Evolutionary conservation across 805 yeast genomes (phyloP).

Genomic region (Candida chauliodis): DNA sequence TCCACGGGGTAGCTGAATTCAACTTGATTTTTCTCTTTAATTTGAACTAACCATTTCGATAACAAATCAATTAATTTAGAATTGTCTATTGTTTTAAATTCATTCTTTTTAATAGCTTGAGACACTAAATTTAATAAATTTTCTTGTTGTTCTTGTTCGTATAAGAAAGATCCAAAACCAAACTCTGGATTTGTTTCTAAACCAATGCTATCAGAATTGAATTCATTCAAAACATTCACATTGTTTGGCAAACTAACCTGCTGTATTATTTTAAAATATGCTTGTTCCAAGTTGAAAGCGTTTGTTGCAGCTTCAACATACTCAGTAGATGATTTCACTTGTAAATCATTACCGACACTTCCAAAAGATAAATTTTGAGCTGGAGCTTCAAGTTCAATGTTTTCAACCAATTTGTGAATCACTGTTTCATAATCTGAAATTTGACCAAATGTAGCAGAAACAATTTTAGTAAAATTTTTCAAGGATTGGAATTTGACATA

Average conservation of each 20-base stretch:
- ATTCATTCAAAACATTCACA: slow-evolving; percentile 61
- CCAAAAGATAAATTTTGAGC: slow-evolving; percentile 65
- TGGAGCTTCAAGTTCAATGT: slow-evolving; percentile 52
- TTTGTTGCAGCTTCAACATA: slow-evolving; percentile 37
- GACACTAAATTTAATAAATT: slow-evolving; percentile 45
- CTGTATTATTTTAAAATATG: slow-evolving; percentile 69
- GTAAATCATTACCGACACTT: slow-evolving; percentile 24
- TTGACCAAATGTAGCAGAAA: slow-evolving; percentile 55
- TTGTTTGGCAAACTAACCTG: slow-evolving; percentile 58
- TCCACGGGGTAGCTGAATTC: slow-evolving; percentile 21
- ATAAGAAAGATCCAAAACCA: slow-evolving; percentile 77
- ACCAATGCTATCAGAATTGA: slow-evolving; percentile 42
- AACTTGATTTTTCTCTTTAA: slow-evolving; percentile 31
- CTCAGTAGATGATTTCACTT: slow-evolving; percentile 26
- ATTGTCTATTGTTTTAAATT: slow-evolving; percentile 42
- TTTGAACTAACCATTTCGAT: slow-evolving; percentile 66
- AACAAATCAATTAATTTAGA: slow-evolving; percentile 51
- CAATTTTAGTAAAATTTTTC: slow-evolving; percentile 46
- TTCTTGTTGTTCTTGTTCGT: slow-evolving; percentile 48
- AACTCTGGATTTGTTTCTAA: slow-evolving; percentile 67
- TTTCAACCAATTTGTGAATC: slow-evolving; percentile 47
- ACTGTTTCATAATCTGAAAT: slow-evolving; percentile 39
- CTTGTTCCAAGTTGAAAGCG: slow-evolving; percentile 61
- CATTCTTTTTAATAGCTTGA: slow-evolving; percentile 42
- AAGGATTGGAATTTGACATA: slow-evolving; percentile 44